Conservation (phyloP, 148 eudicot genomes). For the Rhododendron simsii region DNA sequence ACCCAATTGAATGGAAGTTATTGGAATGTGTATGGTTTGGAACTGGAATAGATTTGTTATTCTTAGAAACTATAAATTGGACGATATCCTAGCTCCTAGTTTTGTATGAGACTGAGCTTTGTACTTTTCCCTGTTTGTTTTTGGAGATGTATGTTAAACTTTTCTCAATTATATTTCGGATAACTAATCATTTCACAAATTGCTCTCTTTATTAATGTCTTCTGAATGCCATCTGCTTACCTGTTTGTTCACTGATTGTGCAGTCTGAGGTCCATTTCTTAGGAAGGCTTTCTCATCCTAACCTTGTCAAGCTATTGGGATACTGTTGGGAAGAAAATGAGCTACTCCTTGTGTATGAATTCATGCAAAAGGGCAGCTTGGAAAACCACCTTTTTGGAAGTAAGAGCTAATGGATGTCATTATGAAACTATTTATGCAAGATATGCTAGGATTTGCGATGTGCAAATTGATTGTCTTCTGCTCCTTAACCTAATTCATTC, state of each 20-base stretch:
- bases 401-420: slow-evolving; percentile 25
- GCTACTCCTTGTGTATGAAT: slow-evolving; percentile 71
- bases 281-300: slow-evolving; percentile 81
- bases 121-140: background rate
- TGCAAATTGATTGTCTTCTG: background rate
- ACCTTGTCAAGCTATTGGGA: slow-evolving; percentile 69
- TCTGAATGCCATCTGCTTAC: background rate
- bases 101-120: background rate
- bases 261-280: slow-evolving; percentile 79
- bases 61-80: background rate
- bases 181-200: background rate
- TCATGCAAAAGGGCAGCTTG: slow-evolving; percentile 76
- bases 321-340: slow-evolving; percentile 73
- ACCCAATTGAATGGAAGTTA: background rate
- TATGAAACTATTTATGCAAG: background rate
- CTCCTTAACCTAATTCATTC: background rate
- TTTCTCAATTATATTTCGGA: background rate
- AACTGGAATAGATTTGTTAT: background rate
- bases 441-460: background rate
- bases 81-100: background rate
- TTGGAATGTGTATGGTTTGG: background rate
- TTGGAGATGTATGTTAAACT: background rate
- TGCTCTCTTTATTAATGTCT: background rate
- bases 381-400: slow-evolving; percentile 85
- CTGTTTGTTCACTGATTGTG: slow-evolving; percentile 14